Conservation (phyloP, 2,329 filamentous ascomycete genomes). For the Eutypa lata region DNA sequence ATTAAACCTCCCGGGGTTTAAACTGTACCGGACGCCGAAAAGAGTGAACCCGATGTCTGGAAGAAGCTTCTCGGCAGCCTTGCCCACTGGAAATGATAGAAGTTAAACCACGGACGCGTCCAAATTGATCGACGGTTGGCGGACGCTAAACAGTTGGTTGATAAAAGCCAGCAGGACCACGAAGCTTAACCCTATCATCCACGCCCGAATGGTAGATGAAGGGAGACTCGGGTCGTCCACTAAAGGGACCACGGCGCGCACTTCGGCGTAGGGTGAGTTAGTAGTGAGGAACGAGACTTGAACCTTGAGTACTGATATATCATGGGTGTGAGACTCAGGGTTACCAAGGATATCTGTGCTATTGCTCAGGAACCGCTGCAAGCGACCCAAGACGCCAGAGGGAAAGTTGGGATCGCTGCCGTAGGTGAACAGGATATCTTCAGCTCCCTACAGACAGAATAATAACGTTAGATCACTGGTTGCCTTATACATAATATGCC, state of each 20-base stretch:
- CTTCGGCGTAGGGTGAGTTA: background rate
- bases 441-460: background rate
- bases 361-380: background rate
- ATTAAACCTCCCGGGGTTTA: constrained; percentile 56
- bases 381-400: background rate
- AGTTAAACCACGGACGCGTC: constrained; percentile 39
- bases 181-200: constrained; percentile 35
- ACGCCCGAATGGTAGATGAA: constrained; percentile 39
- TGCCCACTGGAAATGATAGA: constrained; percentile 35
- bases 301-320: background rate
- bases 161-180: constrained; percentile 28
- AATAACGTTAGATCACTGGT: background rate
- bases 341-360: background rate
- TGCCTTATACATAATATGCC: too few relatives aligned
- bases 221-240: constrained; percentile 36
- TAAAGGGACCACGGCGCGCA: background rate
- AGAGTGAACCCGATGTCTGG: constrained; percentile 33
- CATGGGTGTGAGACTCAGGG: background rate
- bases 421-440: background rate
- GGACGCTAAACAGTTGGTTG: constrained; percentile 40
- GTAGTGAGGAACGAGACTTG: background rate
- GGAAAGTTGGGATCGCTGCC: background rate
- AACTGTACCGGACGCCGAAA: constrained; percentile 42
- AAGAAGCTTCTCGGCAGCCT: constrained; percentile 31
- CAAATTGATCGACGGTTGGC: constrained; percentile 38